Evolutionary conservation across 345 rosid species (phyloP).

Genomic region (Mallotus nudiflorus): DNA sequence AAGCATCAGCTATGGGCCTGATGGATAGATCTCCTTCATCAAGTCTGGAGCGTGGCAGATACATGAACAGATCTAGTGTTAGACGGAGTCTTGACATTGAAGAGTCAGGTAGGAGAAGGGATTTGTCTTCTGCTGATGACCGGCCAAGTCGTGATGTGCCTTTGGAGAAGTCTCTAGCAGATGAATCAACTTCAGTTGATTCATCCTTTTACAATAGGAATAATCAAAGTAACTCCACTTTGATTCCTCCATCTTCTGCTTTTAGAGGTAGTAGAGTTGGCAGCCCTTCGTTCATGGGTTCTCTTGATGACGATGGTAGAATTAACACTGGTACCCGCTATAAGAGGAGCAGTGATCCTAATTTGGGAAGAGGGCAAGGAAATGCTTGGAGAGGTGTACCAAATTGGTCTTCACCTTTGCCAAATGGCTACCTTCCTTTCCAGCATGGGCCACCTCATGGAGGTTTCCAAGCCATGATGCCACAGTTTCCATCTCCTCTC

Average conservation of each 20-base stretch:
- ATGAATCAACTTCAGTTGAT: slow-evolving; percentile 64
- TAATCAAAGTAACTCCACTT: slow-evolving; percentile 49
- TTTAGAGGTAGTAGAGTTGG: slow-evolving; percentile 66
- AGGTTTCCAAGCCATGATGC: slow-evolving; percentile 70
- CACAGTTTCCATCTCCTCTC: slow-evolving; percentile 72
- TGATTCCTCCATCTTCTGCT: slow-evolving; percentile 56
- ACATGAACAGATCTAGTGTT: slow-evolving; percentile 46
- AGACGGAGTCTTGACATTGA: slow-evolving; percentile 71
- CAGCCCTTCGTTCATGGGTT: slow-evolving; percentile 67
- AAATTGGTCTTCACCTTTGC: slow-evolving; percentile 72
- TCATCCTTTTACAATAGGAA: slow-evolving; percentile 54
- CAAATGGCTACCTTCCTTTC: slow-evolving; percentile 88
- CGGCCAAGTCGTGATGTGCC: slow-evolving; percentile 49
- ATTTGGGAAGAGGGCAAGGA: slow-evolving; percentile 75
- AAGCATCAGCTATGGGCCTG: slow-evolving; percentile 69
- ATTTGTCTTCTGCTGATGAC: slow-evolving; percentile 58
- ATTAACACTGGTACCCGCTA: slow-evolving; percentile 46
- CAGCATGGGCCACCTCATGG: slow-evolving; percentile 88
- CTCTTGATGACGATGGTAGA: slow-evolving; percentile 70
- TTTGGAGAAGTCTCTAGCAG: slow-evolving; percentile 52
- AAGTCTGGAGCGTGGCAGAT: slow-evolving; percentile 77
- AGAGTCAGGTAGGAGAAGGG: slow-evolving; percentile 73
- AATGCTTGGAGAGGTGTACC: slow-evolving; percentile 90
- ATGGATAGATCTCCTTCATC: slow-evolving; percentile 83
- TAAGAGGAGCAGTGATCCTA: slow-evolving; percentile 64